Percentiles rank a stretch among this genome's conserved stretches.
Conservation (phyloP, 768 basidiomycete species). For the Rhizopogon roseolus region DNA sequence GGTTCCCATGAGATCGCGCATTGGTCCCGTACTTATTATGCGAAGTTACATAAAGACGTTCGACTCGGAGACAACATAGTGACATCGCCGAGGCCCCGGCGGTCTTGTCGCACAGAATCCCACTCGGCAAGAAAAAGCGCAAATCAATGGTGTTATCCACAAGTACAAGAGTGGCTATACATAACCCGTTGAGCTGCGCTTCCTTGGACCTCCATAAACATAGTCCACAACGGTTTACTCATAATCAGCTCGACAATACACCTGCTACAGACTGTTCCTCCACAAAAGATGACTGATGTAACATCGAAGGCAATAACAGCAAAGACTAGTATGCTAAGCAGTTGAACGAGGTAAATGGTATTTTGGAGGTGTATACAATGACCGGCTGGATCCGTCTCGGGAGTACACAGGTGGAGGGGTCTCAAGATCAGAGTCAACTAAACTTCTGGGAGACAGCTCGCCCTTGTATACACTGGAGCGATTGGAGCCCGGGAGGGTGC, state of each 20-base stretch:
- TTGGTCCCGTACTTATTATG: too few species aligned
- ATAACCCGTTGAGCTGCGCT: neutral
- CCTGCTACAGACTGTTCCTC: neutral
- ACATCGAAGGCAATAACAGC: neutral
- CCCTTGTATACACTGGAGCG: slow-evolving; percentile 18
- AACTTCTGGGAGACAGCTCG: slow-evolving; percentile 5
- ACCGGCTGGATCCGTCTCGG: slow-evolving; percentile 8
- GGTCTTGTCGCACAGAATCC: too few species aligned
- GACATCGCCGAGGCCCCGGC: too few species aligned
- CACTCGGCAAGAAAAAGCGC: neutral
- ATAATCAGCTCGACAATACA: neutral
- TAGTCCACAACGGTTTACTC: neutral
- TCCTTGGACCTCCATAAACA: too few species aligned
- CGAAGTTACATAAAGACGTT: too few species aligned
- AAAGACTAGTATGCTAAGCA: neutral
- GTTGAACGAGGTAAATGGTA: neutral
- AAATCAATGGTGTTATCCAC: neutral
- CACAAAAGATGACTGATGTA: neutral
- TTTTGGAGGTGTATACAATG: neutral
- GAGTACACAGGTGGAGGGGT: slow-evolving; percentile 23
- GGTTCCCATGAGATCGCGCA: too few species aligned
- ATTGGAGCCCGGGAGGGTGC: slow-evolving; percentile 6
- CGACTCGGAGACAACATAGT: too few species aligned
- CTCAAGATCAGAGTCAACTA: slow-evolving; percentile 12
- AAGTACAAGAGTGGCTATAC: neutral